These are phyloP conservation scores for Aspergillus nidulans DNA, from an alignment of 495 filamentous ascomycete species.

Conservation along the genomic window DNA sequence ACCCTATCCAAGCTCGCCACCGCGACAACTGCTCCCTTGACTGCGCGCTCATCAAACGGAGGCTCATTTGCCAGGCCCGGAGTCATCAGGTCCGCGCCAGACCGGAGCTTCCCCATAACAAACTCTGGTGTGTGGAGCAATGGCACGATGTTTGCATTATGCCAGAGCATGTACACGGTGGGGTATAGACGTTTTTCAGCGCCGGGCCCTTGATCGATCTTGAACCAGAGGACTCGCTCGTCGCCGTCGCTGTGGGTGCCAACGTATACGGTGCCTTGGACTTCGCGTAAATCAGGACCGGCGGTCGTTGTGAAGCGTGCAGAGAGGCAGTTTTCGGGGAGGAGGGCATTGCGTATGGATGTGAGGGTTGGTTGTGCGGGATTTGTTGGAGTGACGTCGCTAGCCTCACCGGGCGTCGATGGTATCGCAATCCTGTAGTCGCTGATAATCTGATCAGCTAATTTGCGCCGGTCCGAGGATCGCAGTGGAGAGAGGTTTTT, in stretches of 20 bases:
- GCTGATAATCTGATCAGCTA: slow-evolving; percentile 66
- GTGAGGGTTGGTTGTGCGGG: slow-evolving; percentile 43
- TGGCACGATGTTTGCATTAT: slow-evolving; percentile 57
- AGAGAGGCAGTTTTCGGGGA: slow-evolving; percentile 60
- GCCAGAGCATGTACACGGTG: slow-evolving; percentile 67
- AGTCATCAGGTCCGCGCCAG: slow-evolving; percentile 71
- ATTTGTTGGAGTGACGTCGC: slow-evolving; percentile 27
- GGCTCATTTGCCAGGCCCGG: slow-evolving; percentile 66
- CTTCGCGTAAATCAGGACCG: slow-evolving; percentile 59
- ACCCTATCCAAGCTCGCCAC: slow-evolving; percentile 59
- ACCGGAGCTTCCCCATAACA: slow-evolving; percentile 60
- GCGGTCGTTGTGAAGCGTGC: slow-evolving; percentile 68
- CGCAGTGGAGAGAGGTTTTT: slow-evolving; percentile 66
- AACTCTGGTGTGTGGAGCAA: slow-evolving; percentile 59
- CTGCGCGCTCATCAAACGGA: slow-evolving; percentile 59
- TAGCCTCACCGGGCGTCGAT: slow-evolving; percentile 28
- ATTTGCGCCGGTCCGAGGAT: slow-evolving; percentile 66
- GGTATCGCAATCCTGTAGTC: slow-evolving; percentile 54
- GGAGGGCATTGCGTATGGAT: slow-evolving; percentile 54
- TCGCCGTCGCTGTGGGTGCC: slow-evolving; percentile 55
- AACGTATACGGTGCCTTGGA: slow-evolving; percentile 63
- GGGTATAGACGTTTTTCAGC: slow-evolving; percentile 53
- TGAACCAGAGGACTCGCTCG: slow-evolving; percentile 66
- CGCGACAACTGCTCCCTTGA: slow-evolving; percentile 60
- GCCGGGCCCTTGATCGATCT: slow-evolving; percentile 54